Conservation (phyloP, 176 grass and related monocot genomes). For the Cenchrus americanus region DNA sequence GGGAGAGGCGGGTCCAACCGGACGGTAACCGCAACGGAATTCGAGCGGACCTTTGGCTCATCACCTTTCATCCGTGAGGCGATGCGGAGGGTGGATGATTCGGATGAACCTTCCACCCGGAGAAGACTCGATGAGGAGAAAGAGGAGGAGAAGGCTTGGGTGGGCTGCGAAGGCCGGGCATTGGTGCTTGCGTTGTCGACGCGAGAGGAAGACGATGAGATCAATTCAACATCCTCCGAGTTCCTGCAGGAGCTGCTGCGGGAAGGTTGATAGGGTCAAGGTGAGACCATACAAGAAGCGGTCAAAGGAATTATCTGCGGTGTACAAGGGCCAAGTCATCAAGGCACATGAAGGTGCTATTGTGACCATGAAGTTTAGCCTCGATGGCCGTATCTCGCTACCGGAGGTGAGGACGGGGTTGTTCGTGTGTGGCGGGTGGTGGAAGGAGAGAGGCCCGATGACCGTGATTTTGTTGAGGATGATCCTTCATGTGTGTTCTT, state of each 20-base stretch:
- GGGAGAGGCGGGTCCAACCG: slow-evolving; percentile 61
- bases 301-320: slow-evolving; percentile 75
- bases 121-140: slow-evolving; percentile 38
- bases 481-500: slow-evolving; percentile 82
- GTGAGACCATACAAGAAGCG: slow-evolving; percentile 65
- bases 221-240: slow-evolving; percentile 51
- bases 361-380: slow-evolving; percentile 85
- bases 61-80: slow-evolving; percentile 67
- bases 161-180: slow-evolving; percentile 81
- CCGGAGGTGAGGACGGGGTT: slow-evolving; percentile 80
- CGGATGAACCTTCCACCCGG: slow-evolving; percentile 29
- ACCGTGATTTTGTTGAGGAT: slow-evolving; percentile 49
- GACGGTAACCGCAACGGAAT: slow-evolving; percentile 59
- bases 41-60: slow-evolving; percentile 63
- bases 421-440: slow-evolving; percentile 77
- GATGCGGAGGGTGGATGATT: slow-evolving; percentile 69
- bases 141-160: slow-evolving; percentile 39
- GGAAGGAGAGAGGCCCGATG: slow-evolving; percentile 54
- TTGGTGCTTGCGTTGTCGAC: slow-evolving; percentile 47
- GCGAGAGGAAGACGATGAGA: slow-evolving; percentile 47
- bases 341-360: slow-evolving; percentile 77
- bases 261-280: slow-evolving; percentile 57
- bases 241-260: slow-evolving; percentile 35
- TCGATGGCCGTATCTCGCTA: slow-evolving; percentile 72
- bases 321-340: slow-evolving; percentile 80